Evolutionary conservation across 768 basidiomycete species (phyloP).

Genomic region (Amanita subjunquillea): DNA sequence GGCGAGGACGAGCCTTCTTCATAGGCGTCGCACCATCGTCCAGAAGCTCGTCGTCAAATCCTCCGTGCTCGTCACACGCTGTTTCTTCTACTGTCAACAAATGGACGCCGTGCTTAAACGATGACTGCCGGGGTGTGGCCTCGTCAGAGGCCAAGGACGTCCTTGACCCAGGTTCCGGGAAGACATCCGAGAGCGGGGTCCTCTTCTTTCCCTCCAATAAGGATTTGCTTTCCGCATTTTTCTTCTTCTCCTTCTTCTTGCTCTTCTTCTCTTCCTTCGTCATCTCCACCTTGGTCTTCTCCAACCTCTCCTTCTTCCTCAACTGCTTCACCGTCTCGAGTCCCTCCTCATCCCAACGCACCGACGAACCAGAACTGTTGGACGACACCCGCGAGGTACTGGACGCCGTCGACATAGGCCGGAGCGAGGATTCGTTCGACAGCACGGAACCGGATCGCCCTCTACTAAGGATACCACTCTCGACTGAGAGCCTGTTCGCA

Average conservation of each 20-base stretch:
- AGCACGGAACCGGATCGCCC: slow-evolving; percentile 27
- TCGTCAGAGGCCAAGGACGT: slow-evolving; percentile 9
- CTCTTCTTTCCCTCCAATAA: slow-evolving; percentile 42
- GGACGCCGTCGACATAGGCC: slow-evolving; percentile 34
- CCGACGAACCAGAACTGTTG: slow-evolving; percentile 8
- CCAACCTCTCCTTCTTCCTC: slow-evolving; percentile 28
- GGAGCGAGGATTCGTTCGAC: slow-evolving; percentile 30
- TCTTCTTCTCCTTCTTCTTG: slow-evolving; percentile 12
- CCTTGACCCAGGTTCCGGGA: slow-evolving; percentile 30
- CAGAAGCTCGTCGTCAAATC: slow-evolving; percentile 14
- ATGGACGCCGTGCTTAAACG: slow-evolving; percentile 4
- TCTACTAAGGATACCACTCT: slow-evolving; percentile 9
- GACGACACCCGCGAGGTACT: slow-evolving; percentile 23
- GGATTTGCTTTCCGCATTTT: slow-evolving; percentile 32
- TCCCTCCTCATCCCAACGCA: slow-evolving; percentile 22
- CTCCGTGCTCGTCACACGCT: slow-evolving; percentile 39
- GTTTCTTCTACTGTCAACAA: slow-evolving; percentile 40
- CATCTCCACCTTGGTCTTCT: slow-evolving; percentile 23
- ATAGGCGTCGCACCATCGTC: slow-evolving; percentile 25
- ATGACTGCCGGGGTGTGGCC: neutral
- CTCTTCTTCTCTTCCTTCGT: slow-evolving; percentile 19
- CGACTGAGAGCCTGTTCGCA: slow-evolving; percentile 2
- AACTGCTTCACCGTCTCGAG: slow-evolving; percentile 38
- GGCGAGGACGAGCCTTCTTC: slow-evolving; percentile 41
- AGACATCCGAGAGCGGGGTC: slow-evolving; percentile 47